Evolutionary conservation across 768 basidiomycete genomes (phyloP), one percentile per base, ranked within the genome.

Genomic region (Rhodotorula babjevae): DNA sequence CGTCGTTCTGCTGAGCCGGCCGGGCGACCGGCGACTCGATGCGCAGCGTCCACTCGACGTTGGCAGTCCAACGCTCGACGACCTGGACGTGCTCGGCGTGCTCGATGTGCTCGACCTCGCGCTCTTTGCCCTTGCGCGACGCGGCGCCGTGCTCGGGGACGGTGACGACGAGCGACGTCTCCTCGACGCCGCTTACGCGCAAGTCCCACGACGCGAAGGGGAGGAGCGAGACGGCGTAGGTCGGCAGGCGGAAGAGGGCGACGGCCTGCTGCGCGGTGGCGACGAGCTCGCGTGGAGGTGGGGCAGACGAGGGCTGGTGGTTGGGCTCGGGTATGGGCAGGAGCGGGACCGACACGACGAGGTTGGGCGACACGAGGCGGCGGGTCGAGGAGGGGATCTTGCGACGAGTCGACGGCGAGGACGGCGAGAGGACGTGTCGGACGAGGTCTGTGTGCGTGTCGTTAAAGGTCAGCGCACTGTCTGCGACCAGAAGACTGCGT

Each of bases 181-280:
- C 40, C 10, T 44, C 25, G 42, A 44, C 16, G 59, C n/a, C 10
- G 14, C 3, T 1, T 12, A 44, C 42, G 40, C 27, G 23, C 23
- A 25, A 25, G 6, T 25, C 10, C 42, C 42, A 60, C 14, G 15
- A 10, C 2, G 25, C 63, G 40, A 33, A 25, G 25, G 63, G 50
- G 36, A 63, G 36, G 33, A 33, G 19, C 11, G 40, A 21, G 36
- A 42, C 52, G 52, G 50, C 33, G 27, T 29, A 40, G 3, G 63
- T 50, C 9, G 63, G 52, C 27, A 53, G n/a, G 63, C 63, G 63
- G 50, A 63, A 63, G n/a, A 53, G 6, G 10, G 63, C 36, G 27
- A 63, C 52, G 2, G 63, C 27, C 1, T 27, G 25, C 23, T 25
- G 8, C 31, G 63, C 27, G 3, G 16, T 1, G 12, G 27, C 6